Conservation (phyloP, 164 flowering plant genomes). For the Magnolia kwangsiensis region DNA sequence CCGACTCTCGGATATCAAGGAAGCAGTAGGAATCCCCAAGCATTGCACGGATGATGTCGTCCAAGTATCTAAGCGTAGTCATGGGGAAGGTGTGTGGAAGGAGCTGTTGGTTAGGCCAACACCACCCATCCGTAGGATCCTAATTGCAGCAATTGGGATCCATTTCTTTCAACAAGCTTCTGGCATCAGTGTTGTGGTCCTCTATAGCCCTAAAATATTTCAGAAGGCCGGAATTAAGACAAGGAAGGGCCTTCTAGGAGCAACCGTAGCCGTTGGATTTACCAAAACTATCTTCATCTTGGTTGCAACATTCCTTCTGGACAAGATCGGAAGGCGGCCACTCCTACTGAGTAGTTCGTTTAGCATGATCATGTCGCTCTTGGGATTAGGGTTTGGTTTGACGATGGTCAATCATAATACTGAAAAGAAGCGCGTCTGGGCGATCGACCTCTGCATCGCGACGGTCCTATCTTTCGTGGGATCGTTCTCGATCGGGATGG, state of each 20-base stretch:
- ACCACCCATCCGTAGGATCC: conserved; percentile 49
- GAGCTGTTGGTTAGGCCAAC: conserved; percentile 57
- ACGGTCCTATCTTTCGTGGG: conserved; percentile 38
- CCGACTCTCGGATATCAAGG: conserved; percentile 57
- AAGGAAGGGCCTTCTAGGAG: conserved; percentile 30
- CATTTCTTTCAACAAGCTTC: conserved; percentile 73
- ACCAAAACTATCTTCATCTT: conserved; percentile 51
- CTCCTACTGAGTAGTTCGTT: conserved; percentile 48
- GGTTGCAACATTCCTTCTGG: conserved; percentile 50
- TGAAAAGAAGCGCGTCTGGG: conserved; percentile 39
- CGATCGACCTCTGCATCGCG: conserved; percentile 32
- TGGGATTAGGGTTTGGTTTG: conserved; percentile 31
- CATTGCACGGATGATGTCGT: conserved; percentile 49
- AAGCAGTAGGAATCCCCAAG: conserved; percentile 54
- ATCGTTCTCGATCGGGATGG: conserved; percentile 61
- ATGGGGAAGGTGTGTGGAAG: conserved; percentile 57
- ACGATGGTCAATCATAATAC: conserved; percentile 37
- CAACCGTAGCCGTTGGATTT: conserved; percentile 67
- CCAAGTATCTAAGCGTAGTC: conserved; percentile 26
- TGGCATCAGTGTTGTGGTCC: conserved; percentile 62
- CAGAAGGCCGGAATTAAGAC: conserved; percentile 50
- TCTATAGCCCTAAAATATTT: conserved; percentile 66
- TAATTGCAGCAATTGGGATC: conserved; percentile 55
- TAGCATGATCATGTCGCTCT: conserved; percentile 55
- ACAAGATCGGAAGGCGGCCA: conserved; percentile 57